phyloP scores from a whole-genome alignment of 352 stramenopile genomes.

The Globisporangium camurandrum region DNA sequence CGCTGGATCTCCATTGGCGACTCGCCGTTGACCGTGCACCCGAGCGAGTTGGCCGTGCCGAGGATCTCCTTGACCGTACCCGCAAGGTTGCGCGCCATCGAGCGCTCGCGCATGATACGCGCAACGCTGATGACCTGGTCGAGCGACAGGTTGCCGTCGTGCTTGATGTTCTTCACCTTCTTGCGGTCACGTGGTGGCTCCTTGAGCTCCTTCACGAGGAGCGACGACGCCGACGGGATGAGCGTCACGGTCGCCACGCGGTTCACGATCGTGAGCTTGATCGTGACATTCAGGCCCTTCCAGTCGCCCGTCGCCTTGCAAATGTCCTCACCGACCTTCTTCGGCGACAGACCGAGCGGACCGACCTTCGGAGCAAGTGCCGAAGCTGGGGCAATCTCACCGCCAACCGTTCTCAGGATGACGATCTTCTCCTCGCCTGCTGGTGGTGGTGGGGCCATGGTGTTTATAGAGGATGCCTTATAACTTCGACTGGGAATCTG shows the following conservation, averaged over 20 bases:
- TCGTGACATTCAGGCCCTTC: conserved; percentile 99
- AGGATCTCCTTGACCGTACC: conserved; percentile 99
- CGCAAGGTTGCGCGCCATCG: conserved; percentile 93
- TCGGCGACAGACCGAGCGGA: conserved; percentile 99
- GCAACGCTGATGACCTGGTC: conserved; percentile 99
- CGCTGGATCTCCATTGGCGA: conserved; percentile 94
- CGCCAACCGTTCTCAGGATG: conserved; percentile 98
- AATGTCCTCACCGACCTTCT: conserved; percentile 99
- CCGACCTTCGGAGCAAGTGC: conserved; percentile 99
- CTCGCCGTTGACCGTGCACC: conserved; percentile 99
- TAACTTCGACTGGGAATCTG: conserved; percentile 16
- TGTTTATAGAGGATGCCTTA: conserved; percentile 87
- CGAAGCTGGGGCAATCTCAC: conserved; percentile 97
- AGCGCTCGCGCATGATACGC: conserved; percentile 95
- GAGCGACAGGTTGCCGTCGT: conserved; percentile 99
- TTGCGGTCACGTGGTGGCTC: conserved; percentile 98
- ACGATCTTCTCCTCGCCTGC: conserved; percentile 90
- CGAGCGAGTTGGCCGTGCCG: conserved; percentile 97
- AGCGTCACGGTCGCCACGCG: conserved; percentile 95
- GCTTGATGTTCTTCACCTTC: conserved; percentile 99
- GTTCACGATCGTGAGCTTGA: conserved; percentile 99
- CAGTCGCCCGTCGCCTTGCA: conserved; percentile 99
- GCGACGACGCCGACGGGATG: conserved; percentile 96
- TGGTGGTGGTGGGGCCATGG: conserved; percentile 83
- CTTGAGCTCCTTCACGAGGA: conserved; percentile 99